Percentiles rank a stretch among this genome's conserved stretches.
Evolutionary conservation across 2,329 filamentous ascomycete species (phyloP).

Genomic region (Fusarium sp.): DNA sequence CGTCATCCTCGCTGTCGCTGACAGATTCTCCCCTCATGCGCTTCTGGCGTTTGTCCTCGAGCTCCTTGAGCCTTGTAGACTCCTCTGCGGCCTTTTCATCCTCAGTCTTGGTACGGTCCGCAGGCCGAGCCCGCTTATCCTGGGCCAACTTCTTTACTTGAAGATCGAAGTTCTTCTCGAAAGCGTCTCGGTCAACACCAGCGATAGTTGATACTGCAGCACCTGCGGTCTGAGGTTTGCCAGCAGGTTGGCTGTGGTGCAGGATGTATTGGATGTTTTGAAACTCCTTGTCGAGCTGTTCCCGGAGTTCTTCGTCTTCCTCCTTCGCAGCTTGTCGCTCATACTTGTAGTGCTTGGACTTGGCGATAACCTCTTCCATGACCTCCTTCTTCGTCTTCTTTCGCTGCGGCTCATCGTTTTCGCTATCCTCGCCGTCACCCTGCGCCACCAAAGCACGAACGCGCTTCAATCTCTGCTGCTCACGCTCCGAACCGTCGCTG

Average conservation of each 20-base stretch:
- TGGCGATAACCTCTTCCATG: conserved; percentile 97
- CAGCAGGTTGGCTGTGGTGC: conserved; percentile 61
- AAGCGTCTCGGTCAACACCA: conserved; percentile 73
- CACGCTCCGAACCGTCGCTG: conserved; percentile 67
- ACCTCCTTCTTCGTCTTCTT: conserved; percentile 98
- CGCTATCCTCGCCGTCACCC: conserved; percentile 63
- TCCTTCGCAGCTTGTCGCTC: conserved; percentile 94
- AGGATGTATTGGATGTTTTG: conserved; percentile 81
- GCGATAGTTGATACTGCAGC: conserved; percentile 53
- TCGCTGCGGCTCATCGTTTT: conserved; percentile 75
- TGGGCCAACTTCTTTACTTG: conserved; percentile 84
- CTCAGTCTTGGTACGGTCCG: conserved; percentile 89
- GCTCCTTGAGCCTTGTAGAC: conserved; percentile 78
- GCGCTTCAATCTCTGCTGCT: conserved; percentile 68
- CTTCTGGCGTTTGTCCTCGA: conserved; percentile 84
- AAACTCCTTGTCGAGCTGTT: conserved; percentile 86
- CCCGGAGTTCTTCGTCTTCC: conserved; percentile 88
- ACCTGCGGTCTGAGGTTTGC: conserved; percentile 48
- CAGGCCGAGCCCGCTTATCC: conserved; percentile 87
- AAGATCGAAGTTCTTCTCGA: conserved; percentile 90
- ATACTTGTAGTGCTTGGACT: conserved; percentile 95
- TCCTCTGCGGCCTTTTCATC: conserved; percentile 87
- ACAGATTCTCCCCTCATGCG: conserved; percentile 89
- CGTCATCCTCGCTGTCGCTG: conserved; percentile 73
- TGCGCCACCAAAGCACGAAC: conserved; percentile 61